Evolutionary conservation across 225 moss, liverwort and hornwort genomes (phyloP).

Genomic region (Bryum argenteum): DNA sequence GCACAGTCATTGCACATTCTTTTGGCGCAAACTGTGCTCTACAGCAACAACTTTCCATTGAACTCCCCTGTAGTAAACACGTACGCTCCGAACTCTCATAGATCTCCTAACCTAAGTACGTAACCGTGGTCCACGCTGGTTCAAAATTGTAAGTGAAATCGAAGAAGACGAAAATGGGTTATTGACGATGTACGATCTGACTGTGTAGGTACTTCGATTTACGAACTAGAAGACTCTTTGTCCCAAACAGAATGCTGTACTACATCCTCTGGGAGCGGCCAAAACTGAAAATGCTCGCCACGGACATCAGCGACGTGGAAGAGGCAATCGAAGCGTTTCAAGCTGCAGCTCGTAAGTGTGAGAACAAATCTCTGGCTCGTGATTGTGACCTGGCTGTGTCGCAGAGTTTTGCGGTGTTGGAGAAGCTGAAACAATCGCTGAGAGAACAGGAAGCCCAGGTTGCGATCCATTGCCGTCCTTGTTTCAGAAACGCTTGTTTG

Average conservation of each 20-base stretch:
- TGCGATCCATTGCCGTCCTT: not conserved
- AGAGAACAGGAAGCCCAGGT: not conserved
- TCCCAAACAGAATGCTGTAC: not conserved
- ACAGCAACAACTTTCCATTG: not conserved
- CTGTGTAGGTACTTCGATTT: not conserved
- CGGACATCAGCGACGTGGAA: not conserved
- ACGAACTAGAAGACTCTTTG: not conserved
- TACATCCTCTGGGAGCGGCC: not conserved
- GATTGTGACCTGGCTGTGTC: not conserved
- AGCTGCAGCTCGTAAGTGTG: not conserved
- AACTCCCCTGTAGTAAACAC: not conserved
- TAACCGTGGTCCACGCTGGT: too few relatives aligned
- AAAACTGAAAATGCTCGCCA: not conserved
- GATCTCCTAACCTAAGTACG: not conserved
- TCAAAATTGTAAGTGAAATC: too few relatives aligned
- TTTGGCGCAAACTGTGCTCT: not conserved
- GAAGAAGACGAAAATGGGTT: too few relatives aligned
- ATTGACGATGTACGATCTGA: too few relatives aligned
- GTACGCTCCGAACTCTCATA: not conserved
- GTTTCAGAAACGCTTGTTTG: not conserved
- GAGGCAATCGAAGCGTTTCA: not conserved
- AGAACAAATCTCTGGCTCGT: not conserved
- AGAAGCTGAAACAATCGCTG: not conserved
- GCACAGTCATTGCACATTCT: not conserved
- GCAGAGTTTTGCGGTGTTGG: not conserved